Evolutionary conservation across 192 early-diverging fungal species (phyloP).

Genomic region (Haplosporangium gracile): DNA sequence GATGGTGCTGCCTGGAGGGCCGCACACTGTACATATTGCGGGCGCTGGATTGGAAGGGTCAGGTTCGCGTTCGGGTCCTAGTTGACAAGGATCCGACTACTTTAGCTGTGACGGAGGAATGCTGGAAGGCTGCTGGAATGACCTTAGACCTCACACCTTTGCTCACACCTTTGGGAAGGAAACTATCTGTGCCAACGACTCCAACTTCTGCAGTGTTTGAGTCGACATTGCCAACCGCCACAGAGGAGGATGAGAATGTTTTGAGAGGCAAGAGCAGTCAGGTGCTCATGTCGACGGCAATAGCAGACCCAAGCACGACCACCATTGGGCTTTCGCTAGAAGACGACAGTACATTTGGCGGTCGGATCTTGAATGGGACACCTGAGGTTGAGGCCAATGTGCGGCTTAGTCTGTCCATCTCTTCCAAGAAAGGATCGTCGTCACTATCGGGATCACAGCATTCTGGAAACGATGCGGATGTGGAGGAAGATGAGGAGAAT

Average conservation of each 20-base stretch:
- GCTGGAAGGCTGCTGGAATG: slow-evolving; percentile 51
- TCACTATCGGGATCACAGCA: slow-evolving; percentile 14
- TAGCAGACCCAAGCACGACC: not conserved
- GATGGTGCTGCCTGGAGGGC: slow-evolving; percentile 55
- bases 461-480: slow-evolving; percentile 36
- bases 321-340: slow-evolving; percentile 25
- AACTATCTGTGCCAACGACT: not conserved
- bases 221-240: not conserved
- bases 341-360: slow-evolving; percentile 4
- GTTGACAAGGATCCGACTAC: slow-evolving; percentile 46
- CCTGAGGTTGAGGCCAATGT: not conserved
- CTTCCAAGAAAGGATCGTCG: not conserved
- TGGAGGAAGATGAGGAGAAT: slow-evolving; percentile 22
- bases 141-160: slow-evolving; percentile 1
- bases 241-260: not conserved
- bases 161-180: not conserved
- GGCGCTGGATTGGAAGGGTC: slow-evolving; percentile 39
- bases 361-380: not conserved
- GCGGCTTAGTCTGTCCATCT: not conserved
- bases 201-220: not conserved
- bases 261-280: not conserved
- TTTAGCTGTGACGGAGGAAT: slow-evolving; percentile 48
- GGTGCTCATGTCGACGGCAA: slow-evolving; percentile 15
- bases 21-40: slow-evolving; percentile 51
- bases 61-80: slow-evolving; percentile 44